These are phyloP conservation scores for Saccharomyces hybrid DNA, from an alignment of 1,139 yeast genomes.

Conservation along the genomic window DNA sequence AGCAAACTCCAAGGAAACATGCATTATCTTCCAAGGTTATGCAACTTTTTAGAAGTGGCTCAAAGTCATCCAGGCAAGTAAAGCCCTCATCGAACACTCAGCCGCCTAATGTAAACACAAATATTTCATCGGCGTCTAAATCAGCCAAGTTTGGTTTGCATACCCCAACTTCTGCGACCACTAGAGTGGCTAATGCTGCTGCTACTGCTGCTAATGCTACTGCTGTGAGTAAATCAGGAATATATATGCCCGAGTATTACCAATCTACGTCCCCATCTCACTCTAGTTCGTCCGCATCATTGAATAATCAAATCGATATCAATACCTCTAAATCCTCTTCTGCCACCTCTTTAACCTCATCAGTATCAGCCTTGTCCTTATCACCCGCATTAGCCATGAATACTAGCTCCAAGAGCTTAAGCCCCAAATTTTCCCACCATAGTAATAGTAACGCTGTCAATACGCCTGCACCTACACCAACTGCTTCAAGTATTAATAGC, in stretches of 20 bases:
- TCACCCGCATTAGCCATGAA: not conserved
- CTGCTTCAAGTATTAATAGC: not conserved
- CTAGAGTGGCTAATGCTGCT: not conserved
- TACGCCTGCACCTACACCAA: not conserved
- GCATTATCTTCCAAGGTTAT: slow-evolving; percentile 4
- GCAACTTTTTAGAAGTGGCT: slow-evolving; percentile 4
- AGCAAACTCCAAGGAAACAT: slow-evolving; percentile 1
- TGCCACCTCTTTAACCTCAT: not conserved
- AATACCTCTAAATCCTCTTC: not conserved
- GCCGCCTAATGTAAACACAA: not conserved
- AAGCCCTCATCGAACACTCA: not conserved
- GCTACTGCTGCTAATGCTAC: not conserved
- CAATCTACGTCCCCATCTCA: not conserved
- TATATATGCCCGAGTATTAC: not conserved
- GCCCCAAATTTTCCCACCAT: not conserved
- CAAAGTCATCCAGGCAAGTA: not conserved
- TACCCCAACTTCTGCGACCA: not conserved
- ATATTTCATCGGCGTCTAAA: not conserved
- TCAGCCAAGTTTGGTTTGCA: not conserved
- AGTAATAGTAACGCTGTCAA: not conserved
- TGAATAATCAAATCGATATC: not conserved
- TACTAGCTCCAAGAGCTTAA: not conserved
- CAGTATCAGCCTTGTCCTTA: not conserved
- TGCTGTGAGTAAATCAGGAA: not conserved
- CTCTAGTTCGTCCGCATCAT: not conserved